These are phyloP conservation scores for Penicillium coffeae DNA, from an alignment of 495 filamentous ascomycete species.

Conservation along the genomic window DNA sequence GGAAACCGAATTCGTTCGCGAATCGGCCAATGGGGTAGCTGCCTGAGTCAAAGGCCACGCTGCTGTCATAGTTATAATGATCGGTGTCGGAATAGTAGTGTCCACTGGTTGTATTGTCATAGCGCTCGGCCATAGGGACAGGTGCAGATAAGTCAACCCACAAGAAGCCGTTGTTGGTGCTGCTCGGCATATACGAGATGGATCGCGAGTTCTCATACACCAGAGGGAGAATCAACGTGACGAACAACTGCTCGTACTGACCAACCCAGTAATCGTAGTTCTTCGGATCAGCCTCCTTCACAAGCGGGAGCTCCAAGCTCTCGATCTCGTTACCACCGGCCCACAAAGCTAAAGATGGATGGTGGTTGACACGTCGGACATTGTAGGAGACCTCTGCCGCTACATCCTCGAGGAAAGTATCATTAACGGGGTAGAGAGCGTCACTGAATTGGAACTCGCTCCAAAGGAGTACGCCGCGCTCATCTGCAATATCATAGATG, in stretches of 20 bases:
- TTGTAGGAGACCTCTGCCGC: constrained; percentile 58
- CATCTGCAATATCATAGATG: constrained; percentile 65
- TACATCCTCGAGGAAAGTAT: constrained; percentile 55
- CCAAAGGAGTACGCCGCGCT: constrained; percentile 63
- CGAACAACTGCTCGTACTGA: constrained; percentile 61
- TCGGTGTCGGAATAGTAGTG: constrained; percentile 65
- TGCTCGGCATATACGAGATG: constrained; percentile 65
- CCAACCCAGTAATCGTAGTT: constrained; percentile 42
- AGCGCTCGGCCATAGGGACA: constrained; percentile 58
- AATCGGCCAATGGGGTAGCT: constrained; percentile 62
- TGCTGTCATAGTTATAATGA: constrained; percentile 63
- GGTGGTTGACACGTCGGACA: constrained; percentile 61
- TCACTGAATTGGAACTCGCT: constrained; percentile 66
- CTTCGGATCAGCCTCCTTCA: constrained; percentile 44
- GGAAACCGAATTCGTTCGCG: constrained; percentile 64
- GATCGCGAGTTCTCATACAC: constrained; percentile 63
- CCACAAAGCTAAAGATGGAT: constrained; percentile 66
- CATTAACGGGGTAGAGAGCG: constrained; percentile 56
- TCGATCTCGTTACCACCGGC: constrained; percentile 66
- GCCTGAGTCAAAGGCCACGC: constrained; percentile 51
- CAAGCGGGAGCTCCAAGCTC: constrained; percentile 47
- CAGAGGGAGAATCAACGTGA: constrained; percentile 55
- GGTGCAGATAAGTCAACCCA: constrained; percentile 53
- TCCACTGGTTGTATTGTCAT: constrained; percentile 53
- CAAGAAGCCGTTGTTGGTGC: constrained; percentile 63